Evolutionary conservation across 371 early-diverging fungal species (phyloP).

Genomic region (Lichtheimia hyalospora): DNA sequence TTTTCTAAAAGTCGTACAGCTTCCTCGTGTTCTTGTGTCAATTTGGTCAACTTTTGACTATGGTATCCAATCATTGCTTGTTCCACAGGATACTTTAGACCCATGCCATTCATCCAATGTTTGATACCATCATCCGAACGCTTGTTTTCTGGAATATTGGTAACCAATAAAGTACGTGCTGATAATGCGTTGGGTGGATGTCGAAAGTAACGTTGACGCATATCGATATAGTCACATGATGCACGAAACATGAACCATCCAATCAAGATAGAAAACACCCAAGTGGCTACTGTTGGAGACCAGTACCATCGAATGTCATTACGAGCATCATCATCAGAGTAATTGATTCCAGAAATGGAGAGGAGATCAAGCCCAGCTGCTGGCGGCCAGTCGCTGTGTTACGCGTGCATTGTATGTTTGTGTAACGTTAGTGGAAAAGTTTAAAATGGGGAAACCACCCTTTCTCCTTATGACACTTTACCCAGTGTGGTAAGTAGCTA

Average conservation of each 20-base stretch:
- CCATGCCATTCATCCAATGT: constrained; percentile 51
- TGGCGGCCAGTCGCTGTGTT: constrained; percentile 36
- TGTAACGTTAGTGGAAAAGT: constrained; percentile 4
- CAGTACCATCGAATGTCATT: constrained; percentile 53
- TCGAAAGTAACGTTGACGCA: constrained; percentile 61
- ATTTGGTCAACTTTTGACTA: constrained; percentile 63
- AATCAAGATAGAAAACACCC: constrained; percentile 58
- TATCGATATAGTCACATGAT: constrained; percentile 58
- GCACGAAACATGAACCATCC: constrained; percentile 55
- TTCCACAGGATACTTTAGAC: constrained; percentile 43
- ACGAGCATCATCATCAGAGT: constrained; percentile 8
- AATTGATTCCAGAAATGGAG: constrained; percentile 31
- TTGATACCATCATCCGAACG: constrained; percentile 57
- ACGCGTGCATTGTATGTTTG: not conserved
- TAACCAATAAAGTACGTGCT: constrained; percentile 69
- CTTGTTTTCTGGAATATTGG: constrained; percentile 62
- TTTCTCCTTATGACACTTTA: constrained; percentile 7
- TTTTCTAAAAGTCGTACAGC: constrained; percentile 69
- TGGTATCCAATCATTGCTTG: constrained; percentile 76
- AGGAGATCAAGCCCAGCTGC: constrained; percentile 23
- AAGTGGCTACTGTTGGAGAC: constrained; percentile 67
- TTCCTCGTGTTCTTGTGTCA: constrained; percentile 69
- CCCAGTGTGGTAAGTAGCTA: constrained; percentile 44
- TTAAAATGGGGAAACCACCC: not conserved
- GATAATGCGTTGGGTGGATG: constrained; percentile 57